Evolutionary conservation across 2,329 filamentous ascomycete genomes (phyloP).

Genomic region (Chaetomium olivaceum): DNA sequence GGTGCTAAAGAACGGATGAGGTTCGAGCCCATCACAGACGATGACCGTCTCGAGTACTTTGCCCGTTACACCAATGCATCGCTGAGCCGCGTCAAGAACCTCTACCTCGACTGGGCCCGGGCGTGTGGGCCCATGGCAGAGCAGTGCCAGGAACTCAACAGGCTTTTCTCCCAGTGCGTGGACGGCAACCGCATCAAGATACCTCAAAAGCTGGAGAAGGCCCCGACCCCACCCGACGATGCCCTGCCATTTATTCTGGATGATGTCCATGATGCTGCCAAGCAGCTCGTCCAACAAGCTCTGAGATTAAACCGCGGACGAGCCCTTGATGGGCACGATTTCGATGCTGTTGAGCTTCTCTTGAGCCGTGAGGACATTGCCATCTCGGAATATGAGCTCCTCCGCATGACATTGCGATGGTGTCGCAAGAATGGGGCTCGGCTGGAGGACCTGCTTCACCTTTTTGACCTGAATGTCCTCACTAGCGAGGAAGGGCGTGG

Average conservation of each 20-base stretch:
- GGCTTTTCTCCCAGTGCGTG: constrained; percentile 45
- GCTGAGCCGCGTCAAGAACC: constrained; percentile 43
- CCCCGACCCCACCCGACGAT: constrained; percentile 31
- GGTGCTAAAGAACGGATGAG: constrained; percentile 40
- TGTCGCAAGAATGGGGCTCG: constrained; percentile 36
- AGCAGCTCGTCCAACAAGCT: constrained; percentile 19
- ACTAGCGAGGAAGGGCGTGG: constrained; percentile 42
- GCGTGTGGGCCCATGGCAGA: constrained; percentile 40
- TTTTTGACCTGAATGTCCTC: constrained; percentile 39
- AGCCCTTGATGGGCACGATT: constrained; percentile 27
- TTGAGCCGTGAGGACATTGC: constrained; percentile 39
- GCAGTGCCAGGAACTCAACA: constrained; percentile 45
- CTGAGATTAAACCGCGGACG: neutral
- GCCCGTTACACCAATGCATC: constrained; percentile 43
- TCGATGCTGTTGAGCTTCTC: constrained; percentile 38
- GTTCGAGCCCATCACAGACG: constrained; percentile 42
- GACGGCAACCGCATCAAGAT: constrained; percentile 44
- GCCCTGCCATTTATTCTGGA: constrained; percentile 41
- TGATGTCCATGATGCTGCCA: constrained; percentile 38
- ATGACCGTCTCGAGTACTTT: constrained; percentile 44
- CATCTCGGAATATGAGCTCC: constrained; percentile 43
- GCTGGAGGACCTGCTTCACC: constrained; percentile 35
- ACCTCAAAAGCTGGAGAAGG: constrained; percentile 38
- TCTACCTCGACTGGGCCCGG: constrained; percentile 46
- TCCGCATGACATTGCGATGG: constrained; percentile 40